Base-by-base conservation (phyloP, 495 filamentous ascomycete species). In the Diplogelasinospora grovesii region DNA sequence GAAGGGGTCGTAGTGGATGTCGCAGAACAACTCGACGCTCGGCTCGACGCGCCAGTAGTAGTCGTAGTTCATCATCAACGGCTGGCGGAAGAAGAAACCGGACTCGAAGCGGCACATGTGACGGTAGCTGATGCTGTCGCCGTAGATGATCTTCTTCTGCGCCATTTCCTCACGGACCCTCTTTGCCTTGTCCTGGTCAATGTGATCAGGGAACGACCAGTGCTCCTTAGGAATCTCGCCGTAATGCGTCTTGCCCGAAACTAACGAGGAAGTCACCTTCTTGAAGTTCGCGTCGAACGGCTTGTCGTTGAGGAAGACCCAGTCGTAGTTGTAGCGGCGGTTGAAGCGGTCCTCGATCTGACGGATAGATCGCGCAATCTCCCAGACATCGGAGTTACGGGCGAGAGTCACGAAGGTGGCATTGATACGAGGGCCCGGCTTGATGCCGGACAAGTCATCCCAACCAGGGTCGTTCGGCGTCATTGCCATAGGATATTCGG, bases 271-370 rank as follows among this genome's bases (percentile, higher is more conserved):
- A 11, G 92, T 98, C 41, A 98, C 75, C 54, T 85, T 89, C 65
- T 86, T 97, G 69, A 98, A 98, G 8, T 78, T 76, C 1, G 85
- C 82, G 51, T 95, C 85, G 52, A 98, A 98, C 1, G 86, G 83
- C 57, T 87, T 76, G 58, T 98, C 92, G 61, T 98, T 98, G 48
- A 98, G 63, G 69, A 98, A 98, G 20, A 98, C 93, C 92, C 92
- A 98, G 57, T 97, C 92, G 62, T 98, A 98, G 68, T 96, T 82
- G 63, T 83, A 97, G 36, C 88, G 82, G 49, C 79, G 77, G 65
- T 98, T 98, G 79, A 98, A 97, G 48, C 92, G 83, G 59, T 98
- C 92, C 65, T 98, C 92, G 23, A 98, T 79, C 48, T 90, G 82
- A 16, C 92, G 86, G 55, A 98, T 98, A 6, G 87, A 93, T 53